Base-by-base conservation (phyloP, 129 eudicot species). In the Calendula officinalis region DNA sequence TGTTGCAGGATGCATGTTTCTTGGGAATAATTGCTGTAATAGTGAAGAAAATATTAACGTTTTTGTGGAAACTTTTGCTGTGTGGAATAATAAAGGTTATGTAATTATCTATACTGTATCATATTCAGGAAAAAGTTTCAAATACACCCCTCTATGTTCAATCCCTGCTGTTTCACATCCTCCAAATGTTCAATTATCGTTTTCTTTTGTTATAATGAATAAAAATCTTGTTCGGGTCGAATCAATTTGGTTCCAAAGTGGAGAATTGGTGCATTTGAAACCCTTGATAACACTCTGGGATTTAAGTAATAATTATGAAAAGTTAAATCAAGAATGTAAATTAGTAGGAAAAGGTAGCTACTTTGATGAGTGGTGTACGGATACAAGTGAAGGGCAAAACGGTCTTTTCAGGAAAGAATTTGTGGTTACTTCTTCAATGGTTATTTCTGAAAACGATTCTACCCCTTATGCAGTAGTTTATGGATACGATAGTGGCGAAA, bases 401-500 rank as follows among this genome's bases (percentile, higher is more conserved):
- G 61, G 67, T 16, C 54, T 43, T 59, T 49, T 50, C 49, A 68
- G 56, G 60, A 56, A n/a, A 34, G 82, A 64, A 57, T 70, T 54
- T 56, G 69, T 74, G 34, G 95, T 94, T 44, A 81, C 95, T 68
- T 88, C 97, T 59, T 85, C 99, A 5, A 94, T 94, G 96, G 90
- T 94, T 68, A 77, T 94, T 44, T 94, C 95, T 15, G 92, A 85
- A 70, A 75, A 77, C 41, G 69, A 70, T 69, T 73, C 68, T 15
- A 72, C 75, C 5, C 97, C 99, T 14, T 83, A 81, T 52, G 99
- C 92, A 54, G 78, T 94, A 73, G 99, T 94, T 33, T 94, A 88
- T 50, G 99, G 99, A 68, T 89, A 81, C 35, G 79, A 77, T 61
- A 80, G 60, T 71, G 99, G 99, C 17, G 92, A 94, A 32, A 83